These are phyloP conservation scores for Hyaloscypha finlandica DNA, from an alignment of 495 filamentous ascomycete genomes.

Conservation along the genomic window DNA sequence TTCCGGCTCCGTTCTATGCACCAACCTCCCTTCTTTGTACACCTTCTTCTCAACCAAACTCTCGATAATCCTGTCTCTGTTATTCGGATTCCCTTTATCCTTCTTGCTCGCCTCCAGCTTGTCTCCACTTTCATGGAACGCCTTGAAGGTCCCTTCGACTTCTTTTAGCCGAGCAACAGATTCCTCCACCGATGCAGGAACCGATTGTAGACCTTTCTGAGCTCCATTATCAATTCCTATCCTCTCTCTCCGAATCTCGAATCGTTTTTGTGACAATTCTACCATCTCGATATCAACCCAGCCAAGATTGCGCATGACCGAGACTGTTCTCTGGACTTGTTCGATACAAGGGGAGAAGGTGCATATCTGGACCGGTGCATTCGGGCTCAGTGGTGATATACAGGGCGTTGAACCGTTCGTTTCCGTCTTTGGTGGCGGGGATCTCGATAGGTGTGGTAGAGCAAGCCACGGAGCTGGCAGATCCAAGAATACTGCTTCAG, in stretches of 20 bases:
- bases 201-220: conserved; percentile 58
- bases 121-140: conserved; percentile 48
- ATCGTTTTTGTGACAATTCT: conserved; percentile 71
- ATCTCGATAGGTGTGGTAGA: conserved; percentile 77
- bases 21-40: conserved; percentile 65
- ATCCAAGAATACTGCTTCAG: conserved; percentile 86
- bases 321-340: conserved; percentile 83
- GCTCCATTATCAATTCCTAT: conserved; percentile 59
- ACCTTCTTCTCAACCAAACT: conserved; percentile 30
- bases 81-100: conserved; percentile 32
- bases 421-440: conserved; percentile 42
- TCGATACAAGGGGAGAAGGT: conserved; percentile 97
- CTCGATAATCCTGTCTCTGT: conserved; percentile 28
- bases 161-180: conserved; percentile 69
- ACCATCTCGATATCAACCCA: conserved; percentile 96
- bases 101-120: conserved; percentile 23
- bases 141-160: conserved; percentile 65
- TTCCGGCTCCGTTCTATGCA: conserved; percentile 81
- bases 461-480: conserved; percentile 93
- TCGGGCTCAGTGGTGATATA: conserved; percentile 70
- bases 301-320: conserved; percentile 70
- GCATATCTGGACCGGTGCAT: conserved; percentile 70
- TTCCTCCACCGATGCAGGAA: conserved; percentile 72
- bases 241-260: conserved; percentile 83
- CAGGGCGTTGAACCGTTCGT: conserved; percentile 35